These are phyloP conservation scores for Phytophthora constricta DNA, from an alignment of 352 stramenopile genomes.

Conservation along the genomic window DNA sequence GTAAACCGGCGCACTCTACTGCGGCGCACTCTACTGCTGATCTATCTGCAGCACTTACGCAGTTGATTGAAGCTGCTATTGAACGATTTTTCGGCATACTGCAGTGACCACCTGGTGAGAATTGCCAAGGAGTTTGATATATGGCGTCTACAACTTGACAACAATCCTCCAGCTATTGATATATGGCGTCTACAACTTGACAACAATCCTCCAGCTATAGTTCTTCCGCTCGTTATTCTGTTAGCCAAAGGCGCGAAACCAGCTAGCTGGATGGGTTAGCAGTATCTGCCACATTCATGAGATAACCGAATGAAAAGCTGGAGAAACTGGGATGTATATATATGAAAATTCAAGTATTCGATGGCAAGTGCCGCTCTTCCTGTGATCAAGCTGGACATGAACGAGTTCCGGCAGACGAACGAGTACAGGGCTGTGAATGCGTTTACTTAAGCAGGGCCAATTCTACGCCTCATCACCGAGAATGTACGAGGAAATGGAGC, in stretches of 20 bases:
- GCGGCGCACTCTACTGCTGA: too few relatives aligned
- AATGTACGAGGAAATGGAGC: not conserved
- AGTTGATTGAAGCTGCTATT: not conserved
- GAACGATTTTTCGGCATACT: not conserved
- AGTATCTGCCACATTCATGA: constrained; percentile 2
- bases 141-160: constrained; percentile 4
- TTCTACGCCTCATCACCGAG: not conserved
- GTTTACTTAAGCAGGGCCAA: constrained; percentile 1
- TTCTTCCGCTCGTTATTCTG: constrained; percentile 4
- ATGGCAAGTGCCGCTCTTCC: constrained; percentile 10
- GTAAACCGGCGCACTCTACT: too few relatives aligned
- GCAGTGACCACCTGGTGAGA: not conserved
- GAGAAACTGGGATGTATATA: constrained; percentile 14
- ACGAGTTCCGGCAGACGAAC: not conserved
- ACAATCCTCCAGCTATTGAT: constrained; percentile 10
- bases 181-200: constrained; percentile 10
- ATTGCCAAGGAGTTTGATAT: constrained; percentile 6
- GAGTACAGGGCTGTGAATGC: constrained; percentile 4
- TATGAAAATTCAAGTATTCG: too few relatives aligned
- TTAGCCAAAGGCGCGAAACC: not conserved
- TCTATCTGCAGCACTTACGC: not conserved
- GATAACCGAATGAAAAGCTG: constrained; percentile 5
- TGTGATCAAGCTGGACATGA: not conserved
- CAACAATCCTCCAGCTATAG: constrained; percentile 5
- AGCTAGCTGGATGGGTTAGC: not conserved